Evolutionary conservation across 2,329 filamentous ascomycete species (phyloP).

Genomic region (Fusarium nurragi): DNA sequence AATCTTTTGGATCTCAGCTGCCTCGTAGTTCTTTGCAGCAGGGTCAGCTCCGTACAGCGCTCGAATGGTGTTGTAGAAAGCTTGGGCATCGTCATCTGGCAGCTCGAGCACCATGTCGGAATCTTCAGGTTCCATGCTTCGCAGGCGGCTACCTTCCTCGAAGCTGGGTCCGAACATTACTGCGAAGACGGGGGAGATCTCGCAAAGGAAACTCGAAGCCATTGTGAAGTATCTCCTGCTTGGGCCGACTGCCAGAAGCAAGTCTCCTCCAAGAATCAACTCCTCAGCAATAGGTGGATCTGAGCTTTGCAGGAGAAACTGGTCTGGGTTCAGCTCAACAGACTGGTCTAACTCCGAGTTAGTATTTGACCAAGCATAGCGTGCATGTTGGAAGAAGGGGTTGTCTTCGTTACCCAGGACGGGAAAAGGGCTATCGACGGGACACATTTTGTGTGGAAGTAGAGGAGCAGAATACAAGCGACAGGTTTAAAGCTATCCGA

Average conservation of each 20-base stretch:
- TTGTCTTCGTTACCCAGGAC: background rate
- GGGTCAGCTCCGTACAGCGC: slow-evolving; percentile 21
- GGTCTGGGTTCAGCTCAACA: background rate
- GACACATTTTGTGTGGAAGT: background rate
- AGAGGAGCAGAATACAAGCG: background rate
- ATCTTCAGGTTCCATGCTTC: background rate
- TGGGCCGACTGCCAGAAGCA: slow-evolving; percentile 29
- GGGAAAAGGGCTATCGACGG: background rate
- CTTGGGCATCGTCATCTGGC: slow-evolving; percentile 12
- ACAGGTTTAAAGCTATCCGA: background rate
- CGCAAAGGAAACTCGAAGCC: slow-evolving; percentile 33
- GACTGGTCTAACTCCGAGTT: background rate
- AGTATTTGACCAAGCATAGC: slow-evolving; percentile 7
- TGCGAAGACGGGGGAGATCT: slow-evolving; percentile 20
- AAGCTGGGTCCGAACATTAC: slow-evolving; percentile 26
- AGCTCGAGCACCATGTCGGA: slow-evolving; percentile 16
- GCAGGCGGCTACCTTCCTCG: slow-evolving; percentile 11
- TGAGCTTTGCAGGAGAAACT: background rate
- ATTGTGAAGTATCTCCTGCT: slow-evolving; percentile 16
- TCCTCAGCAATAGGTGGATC: background rate
- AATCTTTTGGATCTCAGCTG: slow-evolving; percentile 13
- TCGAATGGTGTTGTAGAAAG: slow-evolving; percentile 1
- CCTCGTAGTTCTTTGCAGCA: background rate
- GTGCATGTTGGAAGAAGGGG: background rate
- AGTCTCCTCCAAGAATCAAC: slow-evolving; percentile 20